Base-by-base conservation (phyloP, 108 stramenopile species). In the Schizochytrium sp. region DNA sequence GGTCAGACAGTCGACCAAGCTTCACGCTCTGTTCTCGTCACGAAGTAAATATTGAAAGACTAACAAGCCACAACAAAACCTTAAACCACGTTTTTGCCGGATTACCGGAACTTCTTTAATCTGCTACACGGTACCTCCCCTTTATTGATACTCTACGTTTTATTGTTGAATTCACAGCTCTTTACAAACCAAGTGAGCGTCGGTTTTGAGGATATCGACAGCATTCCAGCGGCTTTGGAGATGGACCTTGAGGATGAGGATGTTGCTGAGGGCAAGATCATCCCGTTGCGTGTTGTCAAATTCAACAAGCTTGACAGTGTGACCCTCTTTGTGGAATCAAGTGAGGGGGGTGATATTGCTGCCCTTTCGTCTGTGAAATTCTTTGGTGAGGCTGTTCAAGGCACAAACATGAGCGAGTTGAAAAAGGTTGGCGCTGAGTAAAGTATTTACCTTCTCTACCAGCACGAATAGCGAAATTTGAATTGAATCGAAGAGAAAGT, bases 371-470 rank as follows among this genome's bases (percentile, higher is more conserved):
- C 44, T 0, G 73, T 83, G 15, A 83, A 83, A 19, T 83, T 83
- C 73, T 83, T 83, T 83, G 73, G 73, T 50, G 44, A 83, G 73
- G 50, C 73, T 53, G 12, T 83, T 47, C 73, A 83, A 38, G 73
- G 73, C 7, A 53, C 50, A 5, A 83, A 83, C 73, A 83, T 83
- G 73, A 83, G 50, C 73, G 73, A 83, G 45, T 19, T 83, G 73
- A 83, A 83, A 19, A 83, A 83, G 50, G 45, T n/a, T 42, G 17
- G 17, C 61, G 61, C 61, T 10, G 17, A 64, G 8, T 38, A 64
- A 38, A 42, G 28, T 28, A 28, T 28, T 28, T 28, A 28, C 28
- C 28, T 28, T 28, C 28, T 28, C 28, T 28, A 28, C 28, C 28
- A 28, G 28, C 58, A 59, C 15, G 0, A 19, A 59, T 19, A 59